Percentiles rank a stretch among this genome's conserved stretches.
phyloP scores from a whole-genome alignment of 306 rosid genomes.

The Macrotyloma uniflorum region DNA sequence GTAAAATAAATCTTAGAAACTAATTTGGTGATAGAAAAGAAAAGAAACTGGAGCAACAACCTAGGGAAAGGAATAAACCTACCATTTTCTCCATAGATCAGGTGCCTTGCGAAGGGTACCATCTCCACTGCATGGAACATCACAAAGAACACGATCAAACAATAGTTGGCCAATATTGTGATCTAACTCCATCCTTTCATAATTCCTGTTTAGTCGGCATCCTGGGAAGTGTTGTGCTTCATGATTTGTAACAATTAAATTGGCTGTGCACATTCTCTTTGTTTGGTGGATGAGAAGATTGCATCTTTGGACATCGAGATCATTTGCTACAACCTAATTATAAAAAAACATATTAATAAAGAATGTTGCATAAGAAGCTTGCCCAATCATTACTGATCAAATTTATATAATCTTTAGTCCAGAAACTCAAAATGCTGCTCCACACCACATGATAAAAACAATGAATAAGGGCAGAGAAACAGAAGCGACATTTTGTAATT shows the following conservation, averaged over 20 bases:
- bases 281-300: slow-evolving; percentile 99
- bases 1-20: slow-evolving; percentile 30
- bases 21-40: background rate
- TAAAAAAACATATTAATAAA: slow-evolving; percentile 7
- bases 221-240: slow-evolving; percentile 99
- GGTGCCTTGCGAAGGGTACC: slow-evolving; percentile 99
- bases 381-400: slow-evolving; percentile 11
- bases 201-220: slow-evolving; percentile 63
- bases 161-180: slow-evolving; percentile 56
- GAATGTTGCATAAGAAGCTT: slow-evolving; percentile 20
- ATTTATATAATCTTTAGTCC: background rate
- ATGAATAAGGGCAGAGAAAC: slow-evolving; percentile 12
- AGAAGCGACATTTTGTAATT: slow-evolving; percentile 13
- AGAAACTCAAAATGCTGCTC: slow-evolving; percentile 28
- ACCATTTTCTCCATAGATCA: slow-evolving; percentile 99
- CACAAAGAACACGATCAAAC: slow-evolving; percentile 95
- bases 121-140: slow-evolving; percentile 99
- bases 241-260: slow-evolving; percentile 91
- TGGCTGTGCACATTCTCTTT: slow-evolving; percentile 98
- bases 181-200: slow-evolving; percentile 44
- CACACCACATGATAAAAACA: slow-evolving; percentile 11
- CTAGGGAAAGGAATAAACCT: slow-evolving; percentile 38
- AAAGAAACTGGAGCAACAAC: background rate
- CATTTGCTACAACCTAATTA: slow-evolving; percentile 92
- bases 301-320: slow-evolving; percentile 97